Evolutionary conservation across 441 rosid species (phyloP).

Genomic region (Pelargonium citronellum): DNA sequence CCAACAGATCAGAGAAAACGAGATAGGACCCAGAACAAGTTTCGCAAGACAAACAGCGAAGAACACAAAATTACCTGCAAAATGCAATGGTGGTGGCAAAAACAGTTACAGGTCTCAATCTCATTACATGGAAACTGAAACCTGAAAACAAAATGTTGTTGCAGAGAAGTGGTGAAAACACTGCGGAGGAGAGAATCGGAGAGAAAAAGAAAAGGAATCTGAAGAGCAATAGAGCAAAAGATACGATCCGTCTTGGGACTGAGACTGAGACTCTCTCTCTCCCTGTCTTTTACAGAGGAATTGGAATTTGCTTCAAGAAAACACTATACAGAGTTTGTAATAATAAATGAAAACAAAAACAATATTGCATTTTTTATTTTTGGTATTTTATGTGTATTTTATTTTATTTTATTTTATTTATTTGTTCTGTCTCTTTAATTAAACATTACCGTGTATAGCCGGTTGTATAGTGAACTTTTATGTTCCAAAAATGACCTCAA

Average conservation of each 20-base stretch:
- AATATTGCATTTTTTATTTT: neutral
- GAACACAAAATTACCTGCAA: conserved; percentile 1
- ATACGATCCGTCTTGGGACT: conserved; percentile 7
- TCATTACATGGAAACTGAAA: neutral
- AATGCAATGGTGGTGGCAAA: neutral
- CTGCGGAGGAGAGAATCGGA: neutral
- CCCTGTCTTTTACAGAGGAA: neutral
- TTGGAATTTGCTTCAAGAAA: neutral
- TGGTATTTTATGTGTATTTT: neutral
- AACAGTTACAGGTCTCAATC: neutral
- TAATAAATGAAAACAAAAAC: conserved; percentile 2
- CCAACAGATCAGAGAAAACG: neutral
- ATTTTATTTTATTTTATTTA: conserved; percentile 7
- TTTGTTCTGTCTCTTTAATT: conserved; percentile 18
- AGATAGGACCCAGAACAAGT: neutral
- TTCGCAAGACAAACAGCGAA: neutral
- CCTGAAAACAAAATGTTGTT: neutral
- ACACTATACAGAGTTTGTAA: neutral
- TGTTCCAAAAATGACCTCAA: too few relatives aligned
- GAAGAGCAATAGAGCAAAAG: neutral
- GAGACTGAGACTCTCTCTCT: neutral
- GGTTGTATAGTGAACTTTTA: too few relatives aligned
- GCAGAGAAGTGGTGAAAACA: neutral
- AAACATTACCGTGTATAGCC: neutral
- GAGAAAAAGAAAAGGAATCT: conserved; percentile 2